These are phyloP conservation scores for Arctium lappa DNA, from an alignment of 129 eudicot species.

Conservation along the genomic window DNA sequence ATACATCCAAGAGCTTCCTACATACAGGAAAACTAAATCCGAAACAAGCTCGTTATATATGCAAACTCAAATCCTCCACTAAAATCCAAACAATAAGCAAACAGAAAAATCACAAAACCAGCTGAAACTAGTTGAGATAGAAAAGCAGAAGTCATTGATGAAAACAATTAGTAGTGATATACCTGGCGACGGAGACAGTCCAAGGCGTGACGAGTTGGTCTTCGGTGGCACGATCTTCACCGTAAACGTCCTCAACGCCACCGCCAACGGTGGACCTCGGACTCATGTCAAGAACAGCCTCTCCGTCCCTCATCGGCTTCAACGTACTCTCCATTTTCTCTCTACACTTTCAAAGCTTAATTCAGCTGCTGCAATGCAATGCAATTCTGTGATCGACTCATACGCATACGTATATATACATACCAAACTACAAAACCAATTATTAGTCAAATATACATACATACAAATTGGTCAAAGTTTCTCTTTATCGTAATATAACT, in stretches of 20 bases:
- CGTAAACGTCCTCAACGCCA: constrained; percentile 78
- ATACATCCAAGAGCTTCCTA: neutral
- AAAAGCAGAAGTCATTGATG: neutral
- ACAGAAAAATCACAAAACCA: neutral
- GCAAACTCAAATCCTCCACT: neutral
- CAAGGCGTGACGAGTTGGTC: constrained; percentile 80
- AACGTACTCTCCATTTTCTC: constrained; percentile 43
- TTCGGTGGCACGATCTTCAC: constrained; percentile 82
- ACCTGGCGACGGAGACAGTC: constrained; percentile 80
- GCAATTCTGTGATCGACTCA: constrained; percentile 9
- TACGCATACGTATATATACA: neutral
- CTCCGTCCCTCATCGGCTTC: constrained; percentile 43
- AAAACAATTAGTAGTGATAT: neutral
- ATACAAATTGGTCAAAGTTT: neutral
- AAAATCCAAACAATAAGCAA: neutral
- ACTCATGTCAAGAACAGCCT: constrained; percentile 30
- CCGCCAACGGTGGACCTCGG: constrained; percentile 52
- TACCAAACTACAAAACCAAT: neutral
- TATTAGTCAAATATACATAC: neutral
- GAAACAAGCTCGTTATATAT: neutral
- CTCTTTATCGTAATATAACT: neutral
- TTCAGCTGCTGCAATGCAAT: constrained; percentile 4
- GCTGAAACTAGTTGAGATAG: neutral
- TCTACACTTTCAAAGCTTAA: neutral
- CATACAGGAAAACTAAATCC: neutral